Conservation (phyloP, 768 basidiomycete genomes). For the Hydnomerulius pinastri region DNA sequence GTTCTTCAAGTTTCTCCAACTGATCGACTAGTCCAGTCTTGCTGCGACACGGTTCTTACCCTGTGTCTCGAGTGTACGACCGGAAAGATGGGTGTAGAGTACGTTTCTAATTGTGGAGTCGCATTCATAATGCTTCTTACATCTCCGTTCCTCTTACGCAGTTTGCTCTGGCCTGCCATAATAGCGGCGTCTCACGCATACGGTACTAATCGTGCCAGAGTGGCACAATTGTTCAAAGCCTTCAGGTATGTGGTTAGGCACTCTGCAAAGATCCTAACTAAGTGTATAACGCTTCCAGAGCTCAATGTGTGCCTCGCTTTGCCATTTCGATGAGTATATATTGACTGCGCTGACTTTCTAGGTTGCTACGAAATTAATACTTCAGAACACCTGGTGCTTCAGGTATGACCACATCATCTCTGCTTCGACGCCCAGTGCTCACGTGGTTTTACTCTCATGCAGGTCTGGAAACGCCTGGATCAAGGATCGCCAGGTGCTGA, state of each 20-base stretch:
- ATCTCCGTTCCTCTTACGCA: constrained; percentile 14
- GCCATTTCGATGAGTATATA: constrained; percentile 9
- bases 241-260: constrained; percentile 27
- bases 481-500: constrained; percentile 30
- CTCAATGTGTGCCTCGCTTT: constrained; percentile 23
- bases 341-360: constrained; percentile 17
- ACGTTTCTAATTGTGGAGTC: constrained; percentile 21
- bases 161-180: constrained; percentile 35
- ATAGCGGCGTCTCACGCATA: constrained; percentile 31
- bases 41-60: constrained; percentile 28
- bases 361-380: constrained; percentile 42
- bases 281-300: constrained; percentile 19
- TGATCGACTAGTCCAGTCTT: constrained; percentile 31
- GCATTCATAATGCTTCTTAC: constrained; percentile 7
- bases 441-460: constrained; percentile 16
- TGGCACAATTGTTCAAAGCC: constrained; percentile 28
- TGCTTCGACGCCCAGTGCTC: constrained; percentile 23
- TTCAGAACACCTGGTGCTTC: constrained; percentile 33
- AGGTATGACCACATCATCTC: constrained; percentile 27
- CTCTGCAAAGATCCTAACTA: constrained; percentile 9
- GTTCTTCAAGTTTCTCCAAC: constrained; percentile 28
- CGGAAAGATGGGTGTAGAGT: constrained; percentile 34
- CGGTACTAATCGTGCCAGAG: constrained; percentile 24
- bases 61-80: constrained; percentile 32
- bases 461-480: constrained; percentile 39